Base-by-base conservation (phyloP, 2,329 filamentous ascomycete species). In the Stagonosporopsis chrysanthemi region DNA sequence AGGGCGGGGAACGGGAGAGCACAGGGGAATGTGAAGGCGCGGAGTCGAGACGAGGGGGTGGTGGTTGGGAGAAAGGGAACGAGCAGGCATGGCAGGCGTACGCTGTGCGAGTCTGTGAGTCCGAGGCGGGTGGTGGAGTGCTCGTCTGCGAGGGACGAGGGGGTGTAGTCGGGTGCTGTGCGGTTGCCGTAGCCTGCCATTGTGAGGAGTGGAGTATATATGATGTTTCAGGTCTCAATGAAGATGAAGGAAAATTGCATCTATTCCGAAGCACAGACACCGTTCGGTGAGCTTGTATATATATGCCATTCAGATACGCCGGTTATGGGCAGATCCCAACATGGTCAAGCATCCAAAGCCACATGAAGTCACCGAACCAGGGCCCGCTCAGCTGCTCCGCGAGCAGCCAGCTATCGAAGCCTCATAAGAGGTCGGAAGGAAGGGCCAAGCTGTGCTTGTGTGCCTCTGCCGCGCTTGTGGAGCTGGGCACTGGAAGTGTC, bases 151-250 rank as follows among this genome's bases (percentile, higher is more conserved):
- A 67, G 54, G 52, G 61, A 43, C 8, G 61, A 56, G 31, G 63
- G 53, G 49, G 50, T 56, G 53, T 61, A 65, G 47, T 68, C 57
- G 9, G 56, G 45, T 15, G 68, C 66, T 43, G 63, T 74, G 52
- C 70, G 71, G 69, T 77, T 77, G 35, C 72, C 75, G 64, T 72
- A 78, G 60, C 72, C 72, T 64, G 68, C 66, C 73, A 74, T 74
- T 12, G 14, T 55, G 24, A 17, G 8, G 11, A n/a, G 33, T 45
- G 12, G 24, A n/a, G 7, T 15, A 9, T 38, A 24, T 26, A n/a
- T 28, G 40, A 15, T 31, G 12, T 9, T 12, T 31, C 29, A 31
- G 11, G 29, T 31, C 11, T 31, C 29, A 31, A 14, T 9, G 29
- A 12, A 31, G 6, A 31, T 38, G 17, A n/a, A 33, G 15, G 31